Evolutionary conservation across 176 grass and related monocot genomes (phyloP).

Genomic region (Eleusine coracana): DNA sequence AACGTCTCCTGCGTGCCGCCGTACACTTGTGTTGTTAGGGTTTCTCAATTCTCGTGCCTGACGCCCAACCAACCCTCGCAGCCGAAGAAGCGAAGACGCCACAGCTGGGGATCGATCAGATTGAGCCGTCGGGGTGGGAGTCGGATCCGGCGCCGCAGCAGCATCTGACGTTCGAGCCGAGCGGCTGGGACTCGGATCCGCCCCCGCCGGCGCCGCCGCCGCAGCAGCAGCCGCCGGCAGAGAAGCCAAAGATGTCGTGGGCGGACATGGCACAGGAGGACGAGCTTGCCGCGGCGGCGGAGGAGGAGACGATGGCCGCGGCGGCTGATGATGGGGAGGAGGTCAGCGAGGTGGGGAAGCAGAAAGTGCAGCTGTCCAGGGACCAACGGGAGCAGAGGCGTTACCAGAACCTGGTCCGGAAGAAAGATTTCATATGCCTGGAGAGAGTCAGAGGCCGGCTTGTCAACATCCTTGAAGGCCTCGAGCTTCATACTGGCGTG

Average conservation of each 20-base stretch:
- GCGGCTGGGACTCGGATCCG: slow-evolving; percentile 61
- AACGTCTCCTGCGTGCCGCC: not conserved
- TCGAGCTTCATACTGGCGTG: slow-evolving; percentile 56
- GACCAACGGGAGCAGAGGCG: slow-evolving; percentile 57
- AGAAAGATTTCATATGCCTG: slow-evolving; percentile 44
- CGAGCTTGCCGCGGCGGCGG: slow-evolving; percentile 66
- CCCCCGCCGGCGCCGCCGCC: not conserved
- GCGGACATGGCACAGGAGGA: slow-evolving; percentile 87
- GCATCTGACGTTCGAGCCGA: slow-evolving; percentile 48
- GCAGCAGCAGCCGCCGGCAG: not conserved
- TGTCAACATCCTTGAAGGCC: slow-evolving; percentile 52
- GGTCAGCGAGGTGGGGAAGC: slow-evolving; percentile 28
- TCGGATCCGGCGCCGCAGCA: slow-evolving; percentile 40
- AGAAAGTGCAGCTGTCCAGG: slow-evolving; percentile 38
- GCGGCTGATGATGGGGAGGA: slow-evolving; percentile 38
- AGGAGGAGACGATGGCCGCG: slow-evolving; percentile 44
- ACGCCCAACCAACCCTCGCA: slow-evolving; percentile 29
- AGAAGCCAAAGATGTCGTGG: slow-evolving; percentile 71
- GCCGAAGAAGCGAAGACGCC: slow-evolving; percentile 33
- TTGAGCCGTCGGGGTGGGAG: slow-evolving; percentile 53
- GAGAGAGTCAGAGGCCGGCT: slow-evolving; percentile 48
- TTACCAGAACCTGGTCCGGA: slow-evolving; percentile 41
- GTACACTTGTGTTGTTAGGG: slow-evolving; percentile 26
- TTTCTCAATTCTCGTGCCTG: not conserved
- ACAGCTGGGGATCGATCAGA: slow-evolving; percentile 25